Evolutionary conservation across 1,284 basidiomycete genomes (phyloP), one percentile per base, ranked within the genome.

Genomic region (Microbotryomycetes sp.): DNA sequence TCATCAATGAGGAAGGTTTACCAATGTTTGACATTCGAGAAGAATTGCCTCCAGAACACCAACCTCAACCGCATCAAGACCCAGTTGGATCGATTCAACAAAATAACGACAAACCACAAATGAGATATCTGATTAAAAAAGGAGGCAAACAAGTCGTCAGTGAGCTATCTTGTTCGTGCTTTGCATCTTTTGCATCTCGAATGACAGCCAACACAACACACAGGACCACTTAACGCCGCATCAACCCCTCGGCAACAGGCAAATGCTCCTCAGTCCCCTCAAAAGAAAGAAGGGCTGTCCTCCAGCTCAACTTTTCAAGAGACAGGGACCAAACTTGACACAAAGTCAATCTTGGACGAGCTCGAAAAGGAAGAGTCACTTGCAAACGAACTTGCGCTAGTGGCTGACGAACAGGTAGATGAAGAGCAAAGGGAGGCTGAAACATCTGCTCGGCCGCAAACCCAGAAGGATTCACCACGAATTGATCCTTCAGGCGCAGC

Each of bases 11-110:
- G 32, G 67, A 69, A 30, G 65, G 65, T 1, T 54, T 69, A 2
- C 67, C 65, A 4, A 63, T 69, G 54, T 69, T 69, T 28, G 67
- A 69, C 54, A 69, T 69, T 26, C 60, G 50, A 16, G 67, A 69
- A 25, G 67, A 69, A 28, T 49, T 67, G 5, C 65, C 64, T 2
- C 6, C 55, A 9, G 62, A 60, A 29, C 30, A 55, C 1, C 36
- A 53, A 6, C 16, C 36, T 0, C 9, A 14, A 3, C n/a, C 29
- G 0, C 22, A 49, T 9, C 9, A 51, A 15, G 19, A 52, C 4
- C 12, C 28, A 1, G 31, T 19, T 15, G 1, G 22, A 1, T 23
- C 56, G 1, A 5, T 28, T 14, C 6, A 19, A 22, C 7, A 22
- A 14, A 31, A 6, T 19, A 14, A 45, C 3, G 36, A 42, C 0